Conservation (phyloP, 78 protist genomes). For the Guillardia theta region DNA sequence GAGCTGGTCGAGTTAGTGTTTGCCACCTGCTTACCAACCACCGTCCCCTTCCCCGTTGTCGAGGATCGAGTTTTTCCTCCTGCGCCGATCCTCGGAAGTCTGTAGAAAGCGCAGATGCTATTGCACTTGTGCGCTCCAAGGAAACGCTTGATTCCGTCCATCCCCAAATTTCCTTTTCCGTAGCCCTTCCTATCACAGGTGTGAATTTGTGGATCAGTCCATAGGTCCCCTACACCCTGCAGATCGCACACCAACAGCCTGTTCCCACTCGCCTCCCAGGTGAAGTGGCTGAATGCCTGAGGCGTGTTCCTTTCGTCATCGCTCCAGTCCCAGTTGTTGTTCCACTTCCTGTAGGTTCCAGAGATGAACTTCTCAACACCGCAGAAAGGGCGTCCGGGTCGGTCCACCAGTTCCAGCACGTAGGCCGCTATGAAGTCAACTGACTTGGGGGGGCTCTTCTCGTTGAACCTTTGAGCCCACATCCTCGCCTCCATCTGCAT, state of each 20-base stretch:
- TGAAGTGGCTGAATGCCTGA: conserved; percentile 40
- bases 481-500: conserved; percentile 40
- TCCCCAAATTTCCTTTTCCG: conserved; percentile 5
- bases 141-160: not conserved
- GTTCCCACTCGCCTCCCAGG: conserved; percentile 26
- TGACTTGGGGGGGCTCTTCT: not conserved
- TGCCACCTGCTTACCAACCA: not conserved
- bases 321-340: conserved; percentile 45
- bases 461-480: conserved; percentile 5
- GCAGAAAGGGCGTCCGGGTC: not conserved
- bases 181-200: not conserved
- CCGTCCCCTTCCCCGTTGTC: not conserved
- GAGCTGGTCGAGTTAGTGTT: too few species aligned
- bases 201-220: conserved; percentile 43
- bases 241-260: conserved; percentile 21
- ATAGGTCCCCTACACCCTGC: conserved; percentile 39
- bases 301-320: not conserved
- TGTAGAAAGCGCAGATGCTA: not conserved
- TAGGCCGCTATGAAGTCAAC: conserved; percentile 42
- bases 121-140: conserved; percentile 4
- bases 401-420: conserved; percentile 29
- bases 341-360: conserved; percentile 28
- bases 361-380: not conserved
- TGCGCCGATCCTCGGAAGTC: not conserved
- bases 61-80: not conserved